Base-by-base conservation (phyloP, 1,139 yeast species). In the Taphrina betulina region DNA sequence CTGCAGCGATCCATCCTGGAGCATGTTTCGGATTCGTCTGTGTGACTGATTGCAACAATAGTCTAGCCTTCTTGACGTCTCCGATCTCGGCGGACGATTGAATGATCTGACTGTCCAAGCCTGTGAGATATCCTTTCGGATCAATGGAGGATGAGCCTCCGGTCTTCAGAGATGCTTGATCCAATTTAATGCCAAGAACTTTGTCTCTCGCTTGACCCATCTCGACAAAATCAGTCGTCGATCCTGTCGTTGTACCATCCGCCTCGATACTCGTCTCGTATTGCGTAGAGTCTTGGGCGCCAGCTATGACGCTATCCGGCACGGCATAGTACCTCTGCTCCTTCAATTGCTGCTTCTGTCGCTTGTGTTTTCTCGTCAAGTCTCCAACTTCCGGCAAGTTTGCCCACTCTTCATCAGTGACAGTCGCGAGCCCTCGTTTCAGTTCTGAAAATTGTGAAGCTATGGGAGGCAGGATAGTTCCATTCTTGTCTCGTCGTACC, bases 371-470 rank as follows among this genome's bases (percentile, higher is more conserved):
- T 63, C 83, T 77, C 0, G 98, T 92, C 63, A 86, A 73, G 69
- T 92, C 98, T 1, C 89, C 87, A 0, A 89, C 94, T 61, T 88
- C 96, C 0, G 98, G 97, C 3, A 92, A 67, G 60, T 73, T 75
- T 2, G 79, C 77, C 98, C 98, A 92, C 64, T 90, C 83, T 1
- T 80, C 84, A 19, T 75, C 79, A 1, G 86, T 75, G 0, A 92
- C 78, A 0, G 71, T 62, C 0, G 82, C 73, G 52, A 90, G 69
- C 0, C 78, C 81, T 38, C 83, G 70, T 67, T 89, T 90, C 60
- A 85, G 72, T 64, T 85, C 80, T 22, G 74, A 69, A 64, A 82
- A 81, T 61, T 79, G 78, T 17, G 68, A 66, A 34, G 72, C 72
- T 44, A 67, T 50, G 10, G 45, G 54, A 2, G 54, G 54, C 22